Conservation (phyloP, 78 protist genomes). For the Dictyostelium capitatum region DNA sequence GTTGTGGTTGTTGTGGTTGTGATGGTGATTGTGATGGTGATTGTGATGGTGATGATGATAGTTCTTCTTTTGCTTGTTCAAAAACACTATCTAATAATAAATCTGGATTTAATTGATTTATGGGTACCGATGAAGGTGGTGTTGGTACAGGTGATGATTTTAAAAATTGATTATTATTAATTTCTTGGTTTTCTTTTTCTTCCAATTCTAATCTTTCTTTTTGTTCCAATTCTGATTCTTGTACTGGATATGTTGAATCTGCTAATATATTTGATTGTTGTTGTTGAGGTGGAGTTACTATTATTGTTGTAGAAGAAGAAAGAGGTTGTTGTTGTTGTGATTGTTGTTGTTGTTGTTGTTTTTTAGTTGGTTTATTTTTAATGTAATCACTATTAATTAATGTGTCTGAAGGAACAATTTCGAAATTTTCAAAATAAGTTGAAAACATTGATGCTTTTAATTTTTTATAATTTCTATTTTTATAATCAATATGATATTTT, state of each 20-base stretch:
- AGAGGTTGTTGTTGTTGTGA: background rate
- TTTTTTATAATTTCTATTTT: constrained; percentile 66
- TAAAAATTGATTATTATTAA: constrained; percentile 7
- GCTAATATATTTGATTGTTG: background rate
- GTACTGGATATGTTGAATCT: background rate
- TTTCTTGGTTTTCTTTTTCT: constrained; percentile 19
- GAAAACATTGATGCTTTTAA: constrained; percentile 36
- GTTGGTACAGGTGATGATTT: constrained; percentile 62
- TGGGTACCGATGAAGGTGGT: constrained; percentile 36
- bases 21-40: background rate
- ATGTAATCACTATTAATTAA: constrained; percentile 25
- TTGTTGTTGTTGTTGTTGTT: background rate
- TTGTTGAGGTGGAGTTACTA: constrained; percentile 2
- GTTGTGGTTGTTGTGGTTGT: background rate
- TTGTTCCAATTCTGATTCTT: background rate
- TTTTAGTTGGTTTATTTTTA: constrained; percentile 12
- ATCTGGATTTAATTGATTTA: constrained; percentile 49
- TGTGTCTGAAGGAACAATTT: constrained; percentile 46
- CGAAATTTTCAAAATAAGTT: background rate
- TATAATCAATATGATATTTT: constrained; percentile 43
- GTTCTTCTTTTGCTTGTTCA: constrained; percentile 8
- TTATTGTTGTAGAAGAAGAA: background rate
- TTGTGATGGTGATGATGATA: background rate
- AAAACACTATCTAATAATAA: background rate
- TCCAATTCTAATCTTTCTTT: background rate